Base-by-base conservation (phyloP, 352 stramenopile genomes). In the Phytophthora sojae region DNA sequence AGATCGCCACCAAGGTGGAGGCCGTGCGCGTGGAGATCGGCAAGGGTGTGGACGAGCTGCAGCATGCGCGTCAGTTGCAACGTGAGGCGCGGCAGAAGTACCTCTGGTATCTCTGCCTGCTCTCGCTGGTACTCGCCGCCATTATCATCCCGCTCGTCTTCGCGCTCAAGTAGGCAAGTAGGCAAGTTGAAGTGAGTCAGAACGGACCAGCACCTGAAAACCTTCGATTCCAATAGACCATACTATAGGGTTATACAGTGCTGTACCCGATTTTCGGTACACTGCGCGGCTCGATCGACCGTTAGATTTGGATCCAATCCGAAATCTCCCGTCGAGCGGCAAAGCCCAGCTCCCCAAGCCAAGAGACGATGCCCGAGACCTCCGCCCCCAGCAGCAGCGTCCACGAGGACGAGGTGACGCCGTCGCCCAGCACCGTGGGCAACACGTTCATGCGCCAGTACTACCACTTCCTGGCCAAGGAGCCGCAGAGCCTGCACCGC, bases 361-460 rank as follows among this genome's bases (percentile, higher is more conserved):
- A 11, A 50, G 12, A 7, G 7, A 19, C 32, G 57, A 88, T 90
- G 82, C 80, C 82, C 57, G 80, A 92, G 77, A 87, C 66, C 54
- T 57, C 72, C 51, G 49, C 71, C 54, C 66, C 64, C 42, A 25
- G 39, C 39, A 44, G 35, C 35, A 44, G 57, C 54, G 29, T 29
- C 61, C 64, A 67, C 69, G 70, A 73, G 54, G 72, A 85, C 30
- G 77, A 86, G 69, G 68, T 58, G 71, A 57, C 57, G 50, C 78
- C 85, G 58, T 79, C 89, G 59, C 88, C 88, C 42, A 79, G 77
- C 63, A 86, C 79, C 54, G 89, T 96, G 56, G 89, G 89, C 61
- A 93, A 88, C 73, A 90, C 89, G 39, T 96, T 96, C 72, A 94
- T 96, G 82, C 87, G 87, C 56, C 89, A 96, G 81, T 96, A 96